Base-by-base conservation (phyloP, 2,329 filamentous ascomycete species). In the Spiromastix sp. region DNA sequence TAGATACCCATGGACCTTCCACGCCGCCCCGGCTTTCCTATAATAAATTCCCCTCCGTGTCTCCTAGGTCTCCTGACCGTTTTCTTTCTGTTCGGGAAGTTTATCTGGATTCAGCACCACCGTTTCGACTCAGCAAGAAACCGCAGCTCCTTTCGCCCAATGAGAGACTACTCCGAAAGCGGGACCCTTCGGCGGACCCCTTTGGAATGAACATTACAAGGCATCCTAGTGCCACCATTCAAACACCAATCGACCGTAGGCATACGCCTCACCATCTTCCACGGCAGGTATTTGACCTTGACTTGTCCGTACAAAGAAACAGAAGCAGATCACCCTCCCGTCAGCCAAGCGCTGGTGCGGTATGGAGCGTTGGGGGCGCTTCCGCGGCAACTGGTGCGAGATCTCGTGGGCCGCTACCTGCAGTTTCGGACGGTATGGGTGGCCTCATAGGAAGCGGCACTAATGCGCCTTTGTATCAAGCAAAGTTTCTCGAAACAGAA, bases 351-450 rank as follows among this genome's bases (percentile, higher is more conserved):
- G 61, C 68, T 42, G 80, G 81, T 2, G 71, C 78, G 7, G 69
- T 89, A 12, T 93, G 84, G 85, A 74, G 77, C 12, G 77, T 91
- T 8, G 82, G 84, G 17, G 81, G 82, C n/a, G 52, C 74, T 7
- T 71, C 74, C 32, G 72, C 74, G 28, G 24, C 34, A 11, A 11
- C 34, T 5, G 25, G 29, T 17, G 19, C 25, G 28, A 16, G 32
- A 7, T 6, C 29, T 3, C 17, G 19, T 26, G 17, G 25, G 5
- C 52, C 55, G 18, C 45, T 67, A 12, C 45, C 57, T 32, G 61
- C 57, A 4, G 48, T 79, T 13, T 64, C 79, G 30, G 69, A 80
- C 55, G 81, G 79, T 2, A 70, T 70, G 39, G 79, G 78, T 17
- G 71, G 72, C 17, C 59, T 79, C 33, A 51, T 83, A n/a, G 74